A percentile compares a stretch with the other conserved stretches of the same genome.
phyloP scores from a whole-genome alignment of 306 rosid species.

The Glycine tomentella region DNA sequence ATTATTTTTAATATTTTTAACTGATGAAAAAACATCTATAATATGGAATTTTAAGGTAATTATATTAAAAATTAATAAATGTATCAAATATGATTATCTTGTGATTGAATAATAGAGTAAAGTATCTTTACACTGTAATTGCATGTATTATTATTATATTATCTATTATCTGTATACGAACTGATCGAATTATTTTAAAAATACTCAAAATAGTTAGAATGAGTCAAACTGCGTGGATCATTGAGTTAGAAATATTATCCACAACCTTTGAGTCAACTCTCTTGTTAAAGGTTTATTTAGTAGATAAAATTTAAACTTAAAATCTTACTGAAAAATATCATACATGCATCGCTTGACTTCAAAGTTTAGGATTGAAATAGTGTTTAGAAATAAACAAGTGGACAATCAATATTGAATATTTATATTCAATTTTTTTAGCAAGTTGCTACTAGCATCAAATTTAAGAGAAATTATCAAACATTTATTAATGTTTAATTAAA shows the following conservation, averaged over 20 bases:
- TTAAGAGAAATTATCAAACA: neutral
- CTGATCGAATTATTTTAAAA: neutral
- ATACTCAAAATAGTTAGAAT: neutral
- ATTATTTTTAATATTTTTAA: no score
- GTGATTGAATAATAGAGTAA: neutral
- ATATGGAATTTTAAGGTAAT: neutral
- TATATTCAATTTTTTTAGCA: neutral
- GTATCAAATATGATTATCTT: neutral
- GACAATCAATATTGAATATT: neutral
- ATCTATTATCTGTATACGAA: neutral
- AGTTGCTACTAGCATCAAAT: neutral
- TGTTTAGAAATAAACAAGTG: neutral
- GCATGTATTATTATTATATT: neutral
- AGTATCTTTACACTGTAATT: neutral
- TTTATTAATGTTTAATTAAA: neutral
- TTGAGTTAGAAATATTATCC: neutral
- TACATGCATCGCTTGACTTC: neutral
- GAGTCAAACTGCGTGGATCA: neutral
- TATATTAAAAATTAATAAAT: neutral
- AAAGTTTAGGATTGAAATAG: neutral
- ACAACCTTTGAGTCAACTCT: neutral
- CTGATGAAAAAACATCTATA: neutral
- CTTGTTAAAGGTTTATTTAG: neutral
- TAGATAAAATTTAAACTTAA: neutral
- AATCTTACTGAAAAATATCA: neutral